Base-by-base conservation (phyloP, 148 eudicot genomes). In the Rhododendron molle region DNA sequence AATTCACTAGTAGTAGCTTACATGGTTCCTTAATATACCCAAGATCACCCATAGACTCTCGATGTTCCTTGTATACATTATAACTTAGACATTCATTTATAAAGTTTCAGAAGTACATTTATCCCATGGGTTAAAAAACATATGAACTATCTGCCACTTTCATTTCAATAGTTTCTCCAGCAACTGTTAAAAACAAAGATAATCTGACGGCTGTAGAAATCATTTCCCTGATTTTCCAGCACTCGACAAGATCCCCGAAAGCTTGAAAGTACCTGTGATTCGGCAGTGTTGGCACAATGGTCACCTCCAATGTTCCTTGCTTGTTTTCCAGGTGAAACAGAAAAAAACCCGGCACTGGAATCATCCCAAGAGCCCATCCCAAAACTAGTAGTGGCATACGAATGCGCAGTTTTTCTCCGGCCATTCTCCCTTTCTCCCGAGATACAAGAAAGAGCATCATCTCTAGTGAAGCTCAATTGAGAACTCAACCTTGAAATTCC, bases 381-480 rank as follows among this genome's bases (percentile, higher is more conserved):
- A 81, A 88, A 93, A 9, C 89, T 87, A 4, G 86, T 78, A 16
- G 84, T 79, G 11, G 88, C 82, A 83, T 85, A 87, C 71, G 89
- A 87, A 84, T 78, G 86, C 43, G 89, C 80, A 76, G 89, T 34
- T 89, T 88, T 90, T 81, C 87, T 86, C 43, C 84, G 89, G 34
- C 78, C 56, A 72, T 84, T 80, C 80, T 92, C 92, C 81, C 84
- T 90, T 78, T 90, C 89, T 81, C 92, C 95, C 0, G 92, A 84
- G 13, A 94, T 89, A 46, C 90, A 93, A 86, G 96, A 87, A 40
- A 93, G 92, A 30, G 92, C 54, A 80, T 92, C 95, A 67, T 86
- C 84, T 72, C 91, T 85, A 10, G 95, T 90, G 89, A 95, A 95
- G 90, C 94, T 95, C 60, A 91, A 43, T 85, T 93, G 96, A 44